These are phyloP conservation scores for Tolypocladium pustulatum DNA, from an alignment of 2,329 filamentous ascomycete genomes.

Conservation along the genomic window DNA sequence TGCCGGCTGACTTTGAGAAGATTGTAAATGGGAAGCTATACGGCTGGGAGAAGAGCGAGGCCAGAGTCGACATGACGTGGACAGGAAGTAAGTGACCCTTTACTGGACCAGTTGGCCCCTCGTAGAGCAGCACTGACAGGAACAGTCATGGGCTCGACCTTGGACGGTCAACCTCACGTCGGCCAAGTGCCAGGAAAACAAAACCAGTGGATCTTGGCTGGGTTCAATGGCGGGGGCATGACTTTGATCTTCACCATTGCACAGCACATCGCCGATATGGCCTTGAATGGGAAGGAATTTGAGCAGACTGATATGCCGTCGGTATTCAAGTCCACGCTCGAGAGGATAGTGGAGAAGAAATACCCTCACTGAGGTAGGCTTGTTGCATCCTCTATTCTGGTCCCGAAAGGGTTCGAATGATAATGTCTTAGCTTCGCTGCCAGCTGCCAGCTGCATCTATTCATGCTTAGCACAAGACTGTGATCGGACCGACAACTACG, in stretches of 20 bases:
- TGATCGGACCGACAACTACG: no score
- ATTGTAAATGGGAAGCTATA: neutral
- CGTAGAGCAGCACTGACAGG: neutral
- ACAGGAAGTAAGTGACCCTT: neutral
- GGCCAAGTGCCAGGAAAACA: neutral
- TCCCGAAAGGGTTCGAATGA: neutral
- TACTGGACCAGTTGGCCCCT: neutral
- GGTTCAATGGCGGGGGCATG: neutral
- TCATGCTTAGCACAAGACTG: no score
- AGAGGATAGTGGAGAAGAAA: neutral
- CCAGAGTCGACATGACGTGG: neutral
- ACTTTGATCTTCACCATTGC: neutral
- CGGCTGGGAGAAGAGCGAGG: neutral
- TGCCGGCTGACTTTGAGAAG: neutral
- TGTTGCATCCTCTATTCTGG: neutral
- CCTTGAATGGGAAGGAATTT: neutral
- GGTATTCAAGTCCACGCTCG: neutral
- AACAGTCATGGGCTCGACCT: neutral
- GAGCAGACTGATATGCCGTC: neutral
- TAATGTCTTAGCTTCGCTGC: no score
- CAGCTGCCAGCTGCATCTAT: no score
- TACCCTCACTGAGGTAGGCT: neutral
- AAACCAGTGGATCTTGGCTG: neutral
- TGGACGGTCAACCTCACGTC: neutral
- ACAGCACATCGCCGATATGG: neutral